Base-by-base conservation (phyloP, 1,284 basidiomycete genomes). In the Heterobasidion annosum region DNA sequence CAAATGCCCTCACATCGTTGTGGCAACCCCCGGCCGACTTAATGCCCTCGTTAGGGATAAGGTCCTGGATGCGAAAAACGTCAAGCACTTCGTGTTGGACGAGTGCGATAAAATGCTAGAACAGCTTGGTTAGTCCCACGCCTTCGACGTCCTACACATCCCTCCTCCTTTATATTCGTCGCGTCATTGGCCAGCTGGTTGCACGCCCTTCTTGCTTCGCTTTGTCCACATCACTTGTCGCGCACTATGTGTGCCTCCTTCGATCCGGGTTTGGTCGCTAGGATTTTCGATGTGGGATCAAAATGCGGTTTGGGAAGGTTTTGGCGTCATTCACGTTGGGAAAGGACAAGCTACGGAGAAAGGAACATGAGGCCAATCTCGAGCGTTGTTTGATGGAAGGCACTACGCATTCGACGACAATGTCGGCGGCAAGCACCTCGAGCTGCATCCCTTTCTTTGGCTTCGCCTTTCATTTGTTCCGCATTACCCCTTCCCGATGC, bases 61-160 rank as follows among this genome's bases (percentile, higher is more conserved):
- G 78, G 82, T 89, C 59, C 71, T 98, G 73, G 93, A 96, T 69
- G 90, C 88, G 61, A 87, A 88, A 71, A 88, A 93, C 69, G 92
- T 97, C 72, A 96, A 97, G 79, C 95, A 98, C 79, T 99, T 99
- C 74, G 95, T 98, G 58, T 80, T 99, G 70, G 97, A 99, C 81
- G 97, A 99, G 78, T 99, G 97, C 81, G 97, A 99, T 83, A 99
- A 99, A 85, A 98, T 99, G 93, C 88, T 99, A 70, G 97, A 99
- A 83, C 91, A 95, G 85, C 93, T 99, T 77, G 95, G 94, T 98
- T 88, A 96, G 94, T 97, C 79, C 73, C 81, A 77, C 82, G 78
- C 78, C 76, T 79, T 84, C 70, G 59, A 64, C 60, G 52, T 62
- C 58, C 61, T 60, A 62, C 58, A 47, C 57, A 57, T 60, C 56